Evolutionary conservation across 129 eudicot genomes (phyloP), one percentile per base, ranked within the genome.

Genomic region (Scalesia atractyloides): DNA sequence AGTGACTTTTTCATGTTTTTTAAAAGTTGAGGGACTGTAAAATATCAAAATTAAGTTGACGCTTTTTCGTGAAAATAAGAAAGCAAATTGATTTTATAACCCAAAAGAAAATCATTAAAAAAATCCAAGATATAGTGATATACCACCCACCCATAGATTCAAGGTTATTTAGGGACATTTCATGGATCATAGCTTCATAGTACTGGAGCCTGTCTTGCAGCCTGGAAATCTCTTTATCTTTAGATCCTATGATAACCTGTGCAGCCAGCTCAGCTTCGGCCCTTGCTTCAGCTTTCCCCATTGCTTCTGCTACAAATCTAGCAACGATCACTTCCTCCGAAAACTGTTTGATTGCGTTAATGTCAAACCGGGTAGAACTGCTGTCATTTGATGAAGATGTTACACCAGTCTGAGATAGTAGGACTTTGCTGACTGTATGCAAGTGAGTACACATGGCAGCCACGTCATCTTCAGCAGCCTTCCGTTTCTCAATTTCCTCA

Each of bases 81-180:
- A 6, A 41, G 12, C 1, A 41, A 0, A 2, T 41, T 41, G 46
- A 41, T 41, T 8, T 41, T 7, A 7, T 41, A 41, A 41, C 44
- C 44, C 44, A 39, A 58, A 58, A 58, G 11, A 22, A 58, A 58
- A 12, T 24, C 13, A 60, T 60, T 33, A n/a, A 1, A 56, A 26
- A 60, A 13, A 15, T 30, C 62, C 0, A 34, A 9, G 26, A 14
- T 9, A 10, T 69, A 39, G 44, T 39, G 44, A 5, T 6, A 39
- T 39, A 41, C 10, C 10, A n/a, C 86, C 33, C 84, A 88, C 95
- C 95, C 81, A 83, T 75, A 26, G 86, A 72, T 73, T 85, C 90
- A 69, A 79, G 81, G 71, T 89, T 89, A 72, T 87, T 86, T 80
- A 84, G 96, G 37, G 91, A 84, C 91, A 89, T 79, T 77, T 86